phyloP scores from a whole-genome alignment of 2,329 filamentous ascomycete genomes.

The Raffaelea arxii region DNA sequence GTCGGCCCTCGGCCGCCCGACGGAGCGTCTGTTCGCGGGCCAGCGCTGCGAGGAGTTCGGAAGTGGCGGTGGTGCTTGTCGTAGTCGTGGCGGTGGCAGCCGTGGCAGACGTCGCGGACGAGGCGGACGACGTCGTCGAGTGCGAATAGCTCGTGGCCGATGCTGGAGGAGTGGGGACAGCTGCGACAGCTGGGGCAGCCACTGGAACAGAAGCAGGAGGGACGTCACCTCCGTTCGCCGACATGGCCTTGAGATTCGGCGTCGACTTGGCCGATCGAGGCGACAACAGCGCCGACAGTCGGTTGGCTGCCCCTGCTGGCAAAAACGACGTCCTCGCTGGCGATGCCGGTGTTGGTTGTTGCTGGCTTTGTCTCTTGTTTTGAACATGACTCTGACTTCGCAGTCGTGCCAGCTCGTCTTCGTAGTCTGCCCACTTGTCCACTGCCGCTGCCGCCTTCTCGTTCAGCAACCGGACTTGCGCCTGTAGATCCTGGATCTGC shows the following conservation, averaged over 20 bases:
- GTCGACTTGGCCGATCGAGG: constrained; percentile 32
- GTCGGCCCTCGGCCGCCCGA: constrained; percentile 56
- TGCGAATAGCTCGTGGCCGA: too few species aligned
- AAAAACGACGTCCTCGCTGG: constrained; percentile 35
- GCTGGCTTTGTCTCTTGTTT: neutral
- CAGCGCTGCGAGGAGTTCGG: constrained; percentile 54
- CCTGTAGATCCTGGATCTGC: constrained; percentile 59
- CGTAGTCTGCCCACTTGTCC: constrained; percentile 66
- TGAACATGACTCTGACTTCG: constrained; percentile 22
- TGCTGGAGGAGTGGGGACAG: constrained; percentile 3
- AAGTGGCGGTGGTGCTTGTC: constrained; percentile 18
- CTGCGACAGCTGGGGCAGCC: constrained; percentile 4
- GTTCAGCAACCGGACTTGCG: constrained; percentile 60
- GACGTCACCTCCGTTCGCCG: constrained; percentile 5
- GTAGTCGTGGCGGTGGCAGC: too few species aligned
- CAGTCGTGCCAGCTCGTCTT: constrained; percentile 61
- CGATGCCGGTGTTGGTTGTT: constrained; percentile 14
- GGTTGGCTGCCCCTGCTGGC: constrained; percentile 29
- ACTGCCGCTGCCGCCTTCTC: constrained; percentile 58
- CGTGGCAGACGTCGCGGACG: neutral
- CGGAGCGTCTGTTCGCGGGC: constrained; percentile 58
- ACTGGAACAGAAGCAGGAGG: neutral
- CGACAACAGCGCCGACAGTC: constrained; percentile 35
- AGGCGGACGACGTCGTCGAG: constrained; percentile 1
- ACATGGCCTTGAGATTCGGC: constrained; percentile 21